phyloP scores from a whole-genome alignment of 2,329 filamentous ascomycete species.

The Scolecobasidium constrictum region DNA sequence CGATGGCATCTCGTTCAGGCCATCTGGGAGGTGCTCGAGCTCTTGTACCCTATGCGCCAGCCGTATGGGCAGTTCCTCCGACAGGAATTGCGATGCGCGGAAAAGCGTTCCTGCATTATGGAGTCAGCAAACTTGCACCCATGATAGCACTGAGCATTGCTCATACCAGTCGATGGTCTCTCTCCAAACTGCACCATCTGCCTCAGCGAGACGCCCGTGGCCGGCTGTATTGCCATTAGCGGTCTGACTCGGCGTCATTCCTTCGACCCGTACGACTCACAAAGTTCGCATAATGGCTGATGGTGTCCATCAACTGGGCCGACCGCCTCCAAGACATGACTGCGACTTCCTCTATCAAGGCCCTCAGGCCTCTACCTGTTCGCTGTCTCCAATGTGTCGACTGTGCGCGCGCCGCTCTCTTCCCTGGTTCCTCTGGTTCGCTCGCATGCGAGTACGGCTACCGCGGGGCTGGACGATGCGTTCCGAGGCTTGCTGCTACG shows the following conservation, averaged over 20 bases:
- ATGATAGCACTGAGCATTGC: not conserved
- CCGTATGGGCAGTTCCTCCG: slow-evolving; percentile 94
- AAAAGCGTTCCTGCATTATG: slow-evolving; percentile 64
- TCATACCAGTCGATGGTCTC: slow-evolving; percentile 74
- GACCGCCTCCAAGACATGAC: slow-evolving; percentile 89
- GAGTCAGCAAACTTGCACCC: not conserved
- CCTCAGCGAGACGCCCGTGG: slow-evolving; percentile 87
- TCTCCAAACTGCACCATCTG: slow-evolving; percentile 99
- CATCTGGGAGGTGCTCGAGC: slow-evolving; percentile 83
- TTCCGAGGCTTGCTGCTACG: no score
- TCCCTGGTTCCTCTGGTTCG: no score
- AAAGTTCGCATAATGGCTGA: slow-evolving; percentile 31
- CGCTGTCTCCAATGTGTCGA: not conserved
- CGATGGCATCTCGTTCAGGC: slow-evolving; percentile 94
- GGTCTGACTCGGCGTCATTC: no score
- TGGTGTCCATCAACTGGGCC: slow-evolving; percentile 87
- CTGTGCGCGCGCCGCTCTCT: no score
- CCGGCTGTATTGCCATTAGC: slow-evolving; percentile 89
- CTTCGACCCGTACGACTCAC: slow-evolving; percentile 14
- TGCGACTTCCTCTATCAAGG: slow-evolving; percentile 12
- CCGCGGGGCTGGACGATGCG: not conserved
- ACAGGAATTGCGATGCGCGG: slow-evolving; percentile 94
- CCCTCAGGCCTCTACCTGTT: slow-evolving; percentile 6
- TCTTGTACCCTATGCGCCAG: slow-evolving; percentile 94
- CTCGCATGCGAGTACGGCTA: not conserved